Percentiles rank a stretch among this genome's conserved stretches.
Evolutionary conservation across 2,329 filamentous ascomycete genomes (phyloP).

Genomic region (Rhexocercosporidium sp.): DNA sequence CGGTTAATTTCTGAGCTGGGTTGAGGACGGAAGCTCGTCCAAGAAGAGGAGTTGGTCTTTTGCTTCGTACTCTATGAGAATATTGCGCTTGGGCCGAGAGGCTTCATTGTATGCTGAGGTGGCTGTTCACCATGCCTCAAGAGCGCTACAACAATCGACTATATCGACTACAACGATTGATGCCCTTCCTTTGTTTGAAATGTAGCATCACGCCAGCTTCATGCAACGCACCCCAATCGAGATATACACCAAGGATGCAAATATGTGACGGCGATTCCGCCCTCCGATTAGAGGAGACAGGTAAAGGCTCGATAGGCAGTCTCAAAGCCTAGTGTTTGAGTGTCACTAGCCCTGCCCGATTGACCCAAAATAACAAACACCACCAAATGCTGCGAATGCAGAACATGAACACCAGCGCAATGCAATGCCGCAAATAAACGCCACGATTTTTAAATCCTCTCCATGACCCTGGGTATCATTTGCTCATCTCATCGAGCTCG

Average conservation of each 20-base stretch:
- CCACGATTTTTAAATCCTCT: constrained; percentile 14
- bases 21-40: no score
- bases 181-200: background rate
- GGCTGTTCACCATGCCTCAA: background rate
- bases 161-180: no score
- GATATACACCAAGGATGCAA: background rate
- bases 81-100: background rate
- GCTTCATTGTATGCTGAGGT: background rate
- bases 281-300: background rate
- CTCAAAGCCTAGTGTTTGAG: background rate
- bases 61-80: background rate
- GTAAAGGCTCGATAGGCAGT: background rate
- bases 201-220: background rate
- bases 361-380: background rate
- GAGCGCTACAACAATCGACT: background rate
- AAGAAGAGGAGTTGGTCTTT: background rate
- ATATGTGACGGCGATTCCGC: no score
- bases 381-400: constrained; percentile 1
- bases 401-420: background rate
- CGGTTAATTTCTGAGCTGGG: no score
- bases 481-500: constrained; percentile 44
- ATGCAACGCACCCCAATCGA: background rate
- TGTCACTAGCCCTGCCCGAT: constrained; percentile 7
- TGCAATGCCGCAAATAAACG: constrained; percentile 16
- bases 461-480: constrained; percentile 39